A percentile compares a stretch with the other conserved stretches of the same genome.
These are phyloP conservation scores for Rubroboletus satanas DNA, from an alignment of 768 basidiomycete species.

Conservation along the genomic window DNA sequence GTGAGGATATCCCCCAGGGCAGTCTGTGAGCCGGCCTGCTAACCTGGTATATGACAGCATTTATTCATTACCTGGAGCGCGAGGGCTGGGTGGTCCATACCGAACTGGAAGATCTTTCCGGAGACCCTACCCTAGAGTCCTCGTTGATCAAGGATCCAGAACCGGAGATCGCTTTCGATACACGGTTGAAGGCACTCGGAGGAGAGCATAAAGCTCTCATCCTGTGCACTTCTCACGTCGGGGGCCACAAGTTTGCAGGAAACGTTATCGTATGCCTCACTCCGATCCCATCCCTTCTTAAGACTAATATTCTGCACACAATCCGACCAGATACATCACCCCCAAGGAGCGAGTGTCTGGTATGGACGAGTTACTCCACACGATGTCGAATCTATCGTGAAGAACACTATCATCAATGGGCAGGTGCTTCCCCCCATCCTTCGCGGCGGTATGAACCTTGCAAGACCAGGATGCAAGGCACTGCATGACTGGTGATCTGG, in stretches of 20 bases:
- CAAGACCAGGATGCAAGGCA: slow-evolving; percentile 59
- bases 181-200: slow-evolving; percentile 44
- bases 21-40: slow-evolving; percentile 8
- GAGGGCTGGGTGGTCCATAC: slow-evolving; percentile 77
- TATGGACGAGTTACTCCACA: slow-evolving; percentile 92
- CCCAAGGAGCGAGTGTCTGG: slow-evolving; percentile 83
- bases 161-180: slow-evolving; percentile 50
- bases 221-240: slow-evolving; percentile 83
- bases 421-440: slow-evolving; percentile 81
- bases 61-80: slow-evolving; percentile 56
- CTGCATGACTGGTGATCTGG: slow-evolving; percentile 68
- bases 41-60: slow-evolving; percentile 39
- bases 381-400: slow-evolving; percentile 81
- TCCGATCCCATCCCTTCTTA: background rate
- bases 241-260: slow-evolving; percentile 91
- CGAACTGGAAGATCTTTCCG: slow-evolving; percentile 57
- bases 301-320: background rate
- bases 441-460: slow-evolving; percentile 81
- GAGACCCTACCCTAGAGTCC: slow-evolving; percentile 27
- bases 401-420: slow-evolving; percentile 83
- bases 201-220: slow-evolving; percentile 71
- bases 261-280: slow-evolving; percentile 73
- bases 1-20: slow-evolving; percentile 37
- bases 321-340: slow-evolving; percentile 69
- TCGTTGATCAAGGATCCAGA: slow-evolving; percentile 29